Evolutionary conservation across 2,329 filamentous ascomycete species (phyloP).

Genomic region (Escovopsis sp.): DNA sequence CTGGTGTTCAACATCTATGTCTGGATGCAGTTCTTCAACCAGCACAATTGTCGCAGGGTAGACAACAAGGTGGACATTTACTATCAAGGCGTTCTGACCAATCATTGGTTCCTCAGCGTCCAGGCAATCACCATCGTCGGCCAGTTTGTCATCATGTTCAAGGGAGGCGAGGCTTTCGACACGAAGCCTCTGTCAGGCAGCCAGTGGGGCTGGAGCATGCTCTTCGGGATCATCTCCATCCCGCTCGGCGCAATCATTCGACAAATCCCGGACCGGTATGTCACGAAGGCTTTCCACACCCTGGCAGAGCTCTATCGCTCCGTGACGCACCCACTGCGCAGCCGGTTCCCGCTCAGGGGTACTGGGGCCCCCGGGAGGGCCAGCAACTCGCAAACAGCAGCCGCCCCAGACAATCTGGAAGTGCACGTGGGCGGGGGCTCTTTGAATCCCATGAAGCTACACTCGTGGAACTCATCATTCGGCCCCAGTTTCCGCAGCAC

Average conservation of each 20-base stretch:
- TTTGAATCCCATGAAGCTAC: neutral
- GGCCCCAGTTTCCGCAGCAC: neutral
- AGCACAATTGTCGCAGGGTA: slow-evolving; percentile 63
- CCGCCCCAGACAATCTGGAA: neutral
- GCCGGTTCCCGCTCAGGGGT: slow-evolving; percentile 12
- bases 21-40: slow-evolving; percentile 85
- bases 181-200: slow-evolving; percentile 44
- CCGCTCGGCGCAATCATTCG: slow-evolving; percentile 37
- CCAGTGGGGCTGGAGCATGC: slow-evolving; percentile 56
- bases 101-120: slow-evolving; percentile 63
- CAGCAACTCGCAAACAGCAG: too few relatives aligned
- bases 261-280: slow-evolving; percentile 23
- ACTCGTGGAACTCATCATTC: neutral
- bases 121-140: slow-evolving; percentile 52
- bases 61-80: slow-evolving; percentile 70
- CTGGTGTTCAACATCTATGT: slow-evolving; percentile 78
- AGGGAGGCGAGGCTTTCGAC: slow-evolving; percentile 53
- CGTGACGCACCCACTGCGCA: slow-evolving; percentile 10
- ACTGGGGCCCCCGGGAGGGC: slow-evolving; percentile 6
- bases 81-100: slow-evolving; percentile 60
- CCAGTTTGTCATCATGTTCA: slow-evolving; percentile 57
- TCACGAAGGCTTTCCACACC: slow-evolving; percentile 15
- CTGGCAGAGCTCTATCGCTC: slow-evolving; percentile 8
- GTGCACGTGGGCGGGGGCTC: neutral
- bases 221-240: slow-evolving; percentile 53